These are phyloP conservation scores for Colletotrichum orchidophilum DNA, from an alignment of 2,329 filamentous ascomycete genomes.

Conservation along the genomic window DNA sequence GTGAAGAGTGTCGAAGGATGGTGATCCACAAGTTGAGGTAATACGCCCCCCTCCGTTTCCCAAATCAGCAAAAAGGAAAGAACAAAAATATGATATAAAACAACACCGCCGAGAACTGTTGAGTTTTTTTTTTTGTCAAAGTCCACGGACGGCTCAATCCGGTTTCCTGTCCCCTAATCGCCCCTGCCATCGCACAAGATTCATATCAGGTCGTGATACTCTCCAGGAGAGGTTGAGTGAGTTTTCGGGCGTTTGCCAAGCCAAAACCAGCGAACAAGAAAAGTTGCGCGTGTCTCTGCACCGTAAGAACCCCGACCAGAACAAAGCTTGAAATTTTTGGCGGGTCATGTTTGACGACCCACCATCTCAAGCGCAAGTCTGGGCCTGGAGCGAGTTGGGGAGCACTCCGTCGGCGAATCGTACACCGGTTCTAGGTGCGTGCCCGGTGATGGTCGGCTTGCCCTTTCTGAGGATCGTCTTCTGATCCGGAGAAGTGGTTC, in stretches of 20 bases:
- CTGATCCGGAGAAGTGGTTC: slow-evolving; percentile 47
- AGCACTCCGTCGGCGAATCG: slow-evolving; percentile 53
- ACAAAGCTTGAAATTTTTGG: slow-evolving; percentile 27
- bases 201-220: slow-evolving; percentile 35
- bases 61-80: slow-evolving; percentile 16
- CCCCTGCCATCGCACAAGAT: slow-evolving; percentile 33
- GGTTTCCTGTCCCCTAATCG: slow-evolving; percentile 26
- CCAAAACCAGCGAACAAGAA: slow-evolving; percentile 32
- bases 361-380: slow-evolving; percentile 48
- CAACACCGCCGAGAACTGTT: slow-evolving; percentile 13
- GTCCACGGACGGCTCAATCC: slow-evolving; percentile 29
- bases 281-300: slow-evolving; percentile 23
- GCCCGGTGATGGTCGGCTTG: slow-evolving; percentile 49
- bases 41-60: slow-evolving; percentile 30
- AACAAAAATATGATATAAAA: slow-evolving; percentile 28
- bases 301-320: slow-evolving; percentile 26
- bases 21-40: slow-evolving; percentile 33
- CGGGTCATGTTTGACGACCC: slow-evolving; percentile 30
- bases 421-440: slow-evolving; percentile 50
- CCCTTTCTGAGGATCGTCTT: slow-evolving; percentile 57
- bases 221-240: slow-evolving; percentile 34
- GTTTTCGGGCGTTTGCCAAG: slow-evolving; percentile 33
- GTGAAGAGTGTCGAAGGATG: slow-evolving; percentile 32
- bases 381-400: slow-evolving; percentile 42
- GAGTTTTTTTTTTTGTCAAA: not conserved